These are phyloP conservation scores for Rutstroemia sp. DNA, from an alignment of 2,329 filamentous ascomycete species.

Conservation along the genomic window DNA sequence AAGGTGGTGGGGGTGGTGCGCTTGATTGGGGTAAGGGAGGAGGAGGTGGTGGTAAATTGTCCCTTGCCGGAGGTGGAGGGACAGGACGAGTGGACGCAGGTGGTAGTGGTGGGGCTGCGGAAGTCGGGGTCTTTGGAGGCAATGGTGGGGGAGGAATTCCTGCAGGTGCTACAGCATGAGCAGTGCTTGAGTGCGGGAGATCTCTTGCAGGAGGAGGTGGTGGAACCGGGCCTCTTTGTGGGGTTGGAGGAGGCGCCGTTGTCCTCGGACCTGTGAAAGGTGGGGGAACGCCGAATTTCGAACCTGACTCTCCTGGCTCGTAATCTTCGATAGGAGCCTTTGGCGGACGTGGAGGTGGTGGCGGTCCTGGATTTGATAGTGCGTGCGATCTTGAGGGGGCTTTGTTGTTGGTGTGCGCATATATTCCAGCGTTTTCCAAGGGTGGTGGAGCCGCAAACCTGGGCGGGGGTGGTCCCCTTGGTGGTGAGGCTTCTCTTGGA, in stretches of 20 bases:
- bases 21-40: slow-evolving; percentile 16
- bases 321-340: slow-evolving; percentile 67
- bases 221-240: slow-evolving; percentile 62
- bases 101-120: slow-evolving; percentile 41
- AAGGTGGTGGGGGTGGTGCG: slow-evolving; percentile 28
- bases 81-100: slow-evolving; percentile 45
- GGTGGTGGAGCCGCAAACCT: slow-evolving; percentile 82
- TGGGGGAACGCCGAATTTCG: slow-evolving; percentile 71
- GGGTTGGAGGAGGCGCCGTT: slow-evolving; percentile 66
- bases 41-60: slow-evolving; percentile 13
- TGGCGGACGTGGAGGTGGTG: slow-evolving; percentile 60
- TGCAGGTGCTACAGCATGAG: slow-evolving; percentile 32
- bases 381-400: slow-evolving; percentile 38
- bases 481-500: slow-evolving; percentile 65
- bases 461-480: slow-evolving; percentile 49
- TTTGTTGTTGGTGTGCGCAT: slow-evolving; percentile 49
- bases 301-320: slow-evolving; percentile 36
- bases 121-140: slow-evolving; percentile 38
- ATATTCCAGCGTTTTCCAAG: slow-evolving; percentile 83
- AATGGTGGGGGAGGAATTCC: slow-evolving; percentile 32
- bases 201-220: slow-evolving; percentile 52
- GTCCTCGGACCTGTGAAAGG: slow-evolving; percentile 63
- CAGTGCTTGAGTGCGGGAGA: slow-evolving; percentile 43
- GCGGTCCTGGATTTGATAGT: slow-evolving; percentile 51
- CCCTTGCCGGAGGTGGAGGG: slow-evolving; percentile 16